Conservation (phyloP, 139 green algal species). For the Coelastrella sp. region DNA sequence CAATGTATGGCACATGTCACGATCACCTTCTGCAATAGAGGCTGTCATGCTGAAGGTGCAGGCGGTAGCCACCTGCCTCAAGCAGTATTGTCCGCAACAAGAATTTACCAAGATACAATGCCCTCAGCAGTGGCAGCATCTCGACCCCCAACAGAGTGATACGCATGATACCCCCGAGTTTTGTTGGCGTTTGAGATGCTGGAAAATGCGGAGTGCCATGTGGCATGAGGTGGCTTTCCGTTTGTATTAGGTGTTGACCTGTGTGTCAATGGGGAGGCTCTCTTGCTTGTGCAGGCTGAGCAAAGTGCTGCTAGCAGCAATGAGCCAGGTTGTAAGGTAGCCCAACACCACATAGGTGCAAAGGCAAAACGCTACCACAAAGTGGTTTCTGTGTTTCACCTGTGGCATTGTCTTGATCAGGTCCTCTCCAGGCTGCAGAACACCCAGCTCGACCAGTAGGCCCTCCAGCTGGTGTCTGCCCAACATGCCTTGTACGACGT, state of each 20-base stretch:
- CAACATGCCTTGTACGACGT: slow-evolving; percentile 92
- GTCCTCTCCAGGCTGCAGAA: slow-evolving; percentile 60
- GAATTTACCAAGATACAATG: background rate
- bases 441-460: slow-evolving; percentile 69
- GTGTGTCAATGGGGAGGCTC: too few species aligned
- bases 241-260: too few species aligned
- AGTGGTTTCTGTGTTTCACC: slow-evolving; percentile 34
- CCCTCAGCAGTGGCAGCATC: background rate
- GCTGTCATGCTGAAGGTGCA: too few species aligned
- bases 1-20: too few species aligned
- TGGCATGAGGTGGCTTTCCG: too few species aligned
- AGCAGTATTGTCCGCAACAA: too few species aligned
- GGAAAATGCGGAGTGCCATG: background rate
- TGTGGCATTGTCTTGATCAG: slow-evolving; percentile 62
- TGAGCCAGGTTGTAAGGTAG: background rate
- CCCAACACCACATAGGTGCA: background rate
- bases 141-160: too few species aligned
- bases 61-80: too few species aligned
- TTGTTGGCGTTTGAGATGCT: background rate
- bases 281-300: too few species aligned
- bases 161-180: background rate
- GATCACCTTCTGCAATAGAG: too few species aligned
- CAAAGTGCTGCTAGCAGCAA: background rate
- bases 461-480: slow-evolving; percentile 70
- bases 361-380: too few species aligned